Evolutionary conservation across 2,329 filamentous ascomycete genomes (phyloP).

Genomic region (Hypoxylon sp.): DNA sequence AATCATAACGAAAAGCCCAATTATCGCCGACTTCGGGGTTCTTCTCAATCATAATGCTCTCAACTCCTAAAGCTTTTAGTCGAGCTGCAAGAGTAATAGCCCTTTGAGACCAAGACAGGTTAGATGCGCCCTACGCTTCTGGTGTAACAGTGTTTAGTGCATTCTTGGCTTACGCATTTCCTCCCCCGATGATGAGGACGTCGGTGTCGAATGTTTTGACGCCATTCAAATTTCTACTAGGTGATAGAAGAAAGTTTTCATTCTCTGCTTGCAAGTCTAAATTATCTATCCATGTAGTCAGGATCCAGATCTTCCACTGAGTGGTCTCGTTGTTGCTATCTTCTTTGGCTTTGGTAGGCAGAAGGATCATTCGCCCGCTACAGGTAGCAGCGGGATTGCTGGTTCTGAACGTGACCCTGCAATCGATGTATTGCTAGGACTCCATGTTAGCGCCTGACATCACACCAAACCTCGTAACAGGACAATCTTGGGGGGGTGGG

Average conservation of each 20-base stretch:
- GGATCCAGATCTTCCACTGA: constrained; percentile 56
- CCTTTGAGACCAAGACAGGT: constrained; percentile 37
- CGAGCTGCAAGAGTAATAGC: constrained; percentile 55
- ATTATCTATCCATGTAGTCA: constrained; percentile 52
- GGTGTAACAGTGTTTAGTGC: not conserved
- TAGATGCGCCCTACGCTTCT: not conserved
- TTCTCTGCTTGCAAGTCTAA: constrained; percentile 52
- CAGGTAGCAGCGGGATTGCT: constrained; percentile 51
- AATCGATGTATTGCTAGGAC: constrained; percentile 46
- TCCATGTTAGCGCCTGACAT: not conserved
- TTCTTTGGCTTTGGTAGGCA: constrained; percentile 44
- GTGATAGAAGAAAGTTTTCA: constrained; percentile 44
- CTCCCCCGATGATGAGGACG: constrained; percentile 56
- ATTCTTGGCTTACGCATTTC: constrained; percentile 53
- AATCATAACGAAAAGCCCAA: constrained; percentile 59
- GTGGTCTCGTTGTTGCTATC: not conserved
- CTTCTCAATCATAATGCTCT: constrained; percentile 56
- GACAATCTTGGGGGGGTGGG: not conserved
- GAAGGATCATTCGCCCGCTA: constrained; percentile 53
- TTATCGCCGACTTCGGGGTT: constrained; percentile 58
- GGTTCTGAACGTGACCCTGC: constrained; percentile 54
- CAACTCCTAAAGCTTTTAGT: constrained; percentile 57
- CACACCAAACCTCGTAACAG: not conserved
- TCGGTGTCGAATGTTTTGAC: constrained; percentile 50
- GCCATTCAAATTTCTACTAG: constrained; percentile 41